A percentile compares a stretch with the other conserved stretches of the same genome.
These are phyloP conservation scores for Prosopis cineraria DNA, from an alignment of 306 rosid species.

Conservation along the genomic window DNA sequence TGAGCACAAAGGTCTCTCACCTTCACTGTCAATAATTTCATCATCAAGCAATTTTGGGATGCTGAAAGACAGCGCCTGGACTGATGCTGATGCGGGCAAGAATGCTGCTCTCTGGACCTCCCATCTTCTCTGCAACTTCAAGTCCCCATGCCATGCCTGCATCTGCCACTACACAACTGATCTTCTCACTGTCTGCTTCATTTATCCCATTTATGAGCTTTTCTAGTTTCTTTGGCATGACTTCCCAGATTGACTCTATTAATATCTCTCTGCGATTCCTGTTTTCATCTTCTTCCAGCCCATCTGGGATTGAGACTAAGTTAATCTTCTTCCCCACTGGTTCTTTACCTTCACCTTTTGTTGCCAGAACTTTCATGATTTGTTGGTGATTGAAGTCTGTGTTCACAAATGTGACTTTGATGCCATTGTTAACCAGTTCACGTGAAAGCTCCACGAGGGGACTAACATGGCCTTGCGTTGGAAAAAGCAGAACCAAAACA, in stretches of 20 bases:
- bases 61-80: conserved; percentile 23
- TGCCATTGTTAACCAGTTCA: conserved; percentile 35
- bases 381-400: conserved; percentile 41
- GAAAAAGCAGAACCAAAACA: conserved; percentile 38
- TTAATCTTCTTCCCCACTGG: conserved; percentile 21
- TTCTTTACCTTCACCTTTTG: background rate
- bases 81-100: conserved; percentile 52
- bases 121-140: conserved; percentile 54
- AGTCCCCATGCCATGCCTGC: conserved; percentile 46
- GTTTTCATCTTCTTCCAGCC: conserved; percentile 44
- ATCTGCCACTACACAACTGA: conserved; percentile 54
- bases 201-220: conserved; percentile 48
- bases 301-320: conserved; percentile 57
- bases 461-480: conserved; percentile 55
- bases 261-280: conserved; percentile 42
- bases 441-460: conserved; percentile 50
- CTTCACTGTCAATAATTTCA: conserved; percentile 44
- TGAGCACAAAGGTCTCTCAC: conserved; percentile 35
- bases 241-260: conserved; percentile 16
- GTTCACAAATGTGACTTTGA: conserved; percentile 42
- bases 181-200: conserved; percentile 16
- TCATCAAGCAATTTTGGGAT: conserved; percentile 45
- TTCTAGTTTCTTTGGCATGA: conserved; percentile 52
- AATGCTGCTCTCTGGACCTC: conserved; percentile 42
- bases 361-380: conserved; percentile 41